Base-by-base conservation (phyloP, 345 rosid genomes). In the Syzygium jambos region DNA sequence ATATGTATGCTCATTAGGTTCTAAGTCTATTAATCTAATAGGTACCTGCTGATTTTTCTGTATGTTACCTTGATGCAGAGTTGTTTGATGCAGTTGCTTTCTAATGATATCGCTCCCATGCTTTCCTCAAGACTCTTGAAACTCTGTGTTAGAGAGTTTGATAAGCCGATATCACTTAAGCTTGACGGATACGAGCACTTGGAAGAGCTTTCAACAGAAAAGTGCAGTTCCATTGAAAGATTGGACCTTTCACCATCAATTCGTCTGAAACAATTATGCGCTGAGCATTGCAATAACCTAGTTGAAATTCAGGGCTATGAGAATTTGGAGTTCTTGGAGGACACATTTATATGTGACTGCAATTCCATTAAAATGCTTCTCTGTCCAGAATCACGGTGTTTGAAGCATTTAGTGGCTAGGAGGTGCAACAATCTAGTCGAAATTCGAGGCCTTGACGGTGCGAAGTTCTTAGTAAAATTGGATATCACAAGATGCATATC, bases 401-500 rank as follows among this genome's bases (percentile, higher is more conserved):
- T 55, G 59, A 22, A 55, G 59, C 3, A 9, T 6, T 55, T 55
- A 1, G 0, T 0, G 59, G 59, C 4, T 22, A 0, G 0, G 0
- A 0, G 5, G 11, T 55, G 27, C 12, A 0, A 2, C n/a, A 23
- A 56, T 23, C n/a, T 56, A 4, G 27, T 57, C 0, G 0, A 55
- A 21, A 55, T 22, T 55, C 5, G 9, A 55, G 12, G 59, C 13
- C 27, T 55, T 8, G 59, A 55, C 0, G 12, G 11, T 55, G 59
- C 5, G 5, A 9, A 55, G 12, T 22, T 55, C 5, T 9, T 55
- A 55, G 59, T 2, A 55, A 1, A 9, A 1, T 55, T 55, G 59
- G 59, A 21, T 55, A 2, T 55, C 5, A 8, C 27, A 8, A 3
- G 12, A 55, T 55, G 59, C 59, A 22, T 1, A 22, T 22, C 27